Evolutionary conservation across 208 protist genomes (phyloP).

Genomic region (Acanthamoeba healyi): DNA sequence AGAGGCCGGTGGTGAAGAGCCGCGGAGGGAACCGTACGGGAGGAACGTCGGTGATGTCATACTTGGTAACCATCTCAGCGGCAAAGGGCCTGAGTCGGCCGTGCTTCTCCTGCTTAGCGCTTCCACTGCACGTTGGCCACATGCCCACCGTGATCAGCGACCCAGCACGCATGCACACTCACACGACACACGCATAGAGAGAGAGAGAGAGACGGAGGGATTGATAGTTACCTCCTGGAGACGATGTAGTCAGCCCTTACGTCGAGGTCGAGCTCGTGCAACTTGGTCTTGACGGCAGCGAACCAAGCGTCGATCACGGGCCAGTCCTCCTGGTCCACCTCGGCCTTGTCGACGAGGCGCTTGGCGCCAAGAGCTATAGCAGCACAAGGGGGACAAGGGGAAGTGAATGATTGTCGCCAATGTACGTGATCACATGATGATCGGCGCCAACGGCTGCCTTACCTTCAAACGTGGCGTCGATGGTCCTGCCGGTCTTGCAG

Average conservation of each 20-base stretch:
- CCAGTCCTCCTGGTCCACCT: conserved; percentile 70
- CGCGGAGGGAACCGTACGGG: conserved; percentile 36
- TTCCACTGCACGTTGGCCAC: not conserved
- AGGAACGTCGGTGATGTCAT: conserved; percentile 14
- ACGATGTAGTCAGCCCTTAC: conserved; percentile 52
- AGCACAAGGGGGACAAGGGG: too few relatives aligned
- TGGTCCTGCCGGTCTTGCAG: conserved; percentile 86
- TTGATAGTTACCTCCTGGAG: conserved; percentile 47
- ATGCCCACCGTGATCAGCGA: too few relatives aligned
- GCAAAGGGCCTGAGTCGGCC: conserved; percentile 30
- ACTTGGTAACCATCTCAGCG: conserved; percentile 18
- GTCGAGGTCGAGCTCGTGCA: conserved; percentile 40
- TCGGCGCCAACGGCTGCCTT: not conserved
- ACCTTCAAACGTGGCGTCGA: conserved; percentile 83
- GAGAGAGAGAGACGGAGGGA: too few relatives aligned
- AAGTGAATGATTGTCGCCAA: too few relatives aligned
- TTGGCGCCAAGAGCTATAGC: conserved; percentile 36
- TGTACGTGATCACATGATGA: too few relatives aligned
- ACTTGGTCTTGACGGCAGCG: not conserved
- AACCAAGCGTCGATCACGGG: conserved; percentile 50
- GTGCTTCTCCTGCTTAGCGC: conserved; percentile 64
- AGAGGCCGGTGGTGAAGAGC: not conserved
- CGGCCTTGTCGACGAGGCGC: not conserved
- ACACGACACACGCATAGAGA: too few relatives aligned
- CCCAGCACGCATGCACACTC: too few relatives aligned